A percentile compares a stretch with the other conserved stretches of the same genome.
Evolutionary conservation across 352 stramenopile genomes (phyloP).

Genomic region (Phytopythium montanum): DNA sequence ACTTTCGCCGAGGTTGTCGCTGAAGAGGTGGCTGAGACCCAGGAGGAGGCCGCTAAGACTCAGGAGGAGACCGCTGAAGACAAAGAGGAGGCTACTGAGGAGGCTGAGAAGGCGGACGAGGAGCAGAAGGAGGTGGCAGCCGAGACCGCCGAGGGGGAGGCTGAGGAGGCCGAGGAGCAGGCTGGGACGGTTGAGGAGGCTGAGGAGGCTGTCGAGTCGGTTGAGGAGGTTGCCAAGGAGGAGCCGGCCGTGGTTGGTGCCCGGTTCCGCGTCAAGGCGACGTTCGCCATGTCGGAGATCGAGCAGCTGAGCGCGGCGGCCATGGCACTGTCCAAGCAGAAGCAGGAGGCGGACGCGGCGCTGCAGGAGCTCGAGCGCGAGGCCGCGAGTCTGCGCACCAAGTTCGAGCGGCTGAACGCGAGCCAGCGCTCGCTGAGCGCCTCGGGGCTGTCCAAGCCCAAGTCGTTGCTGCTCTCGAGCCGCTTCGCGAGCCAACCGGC

Average conservation of each 20-base stretch:
- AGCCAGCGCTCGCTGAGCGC: conserved; percentile 64
- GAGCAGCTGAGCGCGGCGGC: conserved; percentile 72
- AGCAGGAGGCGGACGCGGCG: conserved; percentile 69
- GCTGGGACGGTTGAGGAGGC: conserved; percentile 4
- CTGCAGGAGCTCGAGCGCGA: conserved; percentile 69
- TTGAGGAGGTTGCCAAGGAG: conserved; percentile 9
- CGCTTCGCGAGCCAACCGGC: conserved; percentile 40
- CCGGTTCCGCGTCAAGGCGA: conserved; percentile 68
- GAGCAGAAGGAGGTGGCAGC: conserved; percentile 5
- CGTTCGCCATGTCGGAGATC: conserved; percentile 69
- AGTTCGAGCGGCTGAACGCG: conserved; percentile 79
- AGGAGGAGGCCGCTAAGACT: conserved; percentile 13
- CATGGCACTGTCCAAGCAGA: conserved; percentile 72
- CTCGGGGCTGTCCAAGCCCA: conserved; percentile 57
- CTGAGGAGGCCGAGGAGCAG: conserved; percentile 8
- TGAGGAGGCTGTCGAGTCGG: conserved; percentile 3
- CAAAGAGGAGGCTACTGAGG: conserved; percentile 9
- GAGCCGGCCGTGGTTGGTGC: conserved; percentile 19
- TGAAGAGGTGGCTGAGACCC: conserved; percentile 21
- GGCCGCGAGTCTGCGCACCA: conserved; percentile 65
- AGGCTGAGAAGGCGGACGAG: conserved; percentile 6
- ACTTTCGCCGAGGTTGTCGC: background rate
- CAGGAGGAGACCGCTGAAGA: conserved; percentile 8
- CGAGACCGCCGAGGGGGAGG: conserved; percentile 6
- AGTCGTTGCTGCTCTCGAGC: conserved; percentile 46